Conservation (phyloP, 2,329 filamentous ascomycete genomes). For the Cytospora paraplurivora region DNA sequence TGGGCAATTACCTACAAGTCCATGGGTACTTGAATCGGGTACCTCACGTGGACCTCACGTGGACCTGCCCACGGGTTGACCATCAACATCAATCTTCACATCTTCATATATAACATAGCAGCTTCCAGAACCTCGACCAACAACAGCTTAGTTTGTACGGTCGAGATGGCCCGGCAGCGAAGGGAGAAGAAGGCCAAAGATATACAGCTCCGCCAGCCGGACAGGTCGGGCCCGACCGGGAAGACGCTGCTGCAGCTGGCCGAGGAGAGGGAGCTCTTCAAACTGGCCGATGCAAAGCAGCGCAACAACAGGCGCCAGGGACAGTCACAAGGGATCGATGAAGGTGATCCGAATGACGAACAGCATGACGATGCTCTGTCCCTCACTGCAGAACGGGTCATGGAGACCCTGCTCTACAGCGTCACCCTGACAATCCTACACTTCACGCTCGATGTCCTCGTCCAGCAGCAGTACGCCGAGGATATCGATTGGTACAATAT, state of each 20-base stretch:
- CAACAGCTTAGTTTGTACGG: too few relatives aligned
- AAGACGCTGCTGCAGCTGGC: slow-evolving; percentile 76
- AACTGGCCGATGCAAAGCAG: slow-evolving; percentile 48
- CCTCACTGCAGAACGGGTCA: slow-evolving; percentile 51
- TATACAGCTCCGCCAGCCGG: slow-evolving; percentile 69
- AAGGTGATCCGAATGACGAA: slow-evolving; percentile 34
- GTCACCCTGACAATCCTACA: slow-evolving; percentile 70
- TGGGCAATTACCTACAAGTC: too few relatives aligned
- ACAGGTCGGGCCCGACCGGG: slow-evolving; percentile 61
- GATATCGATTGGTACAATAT: slow-evolving; percentile 63
- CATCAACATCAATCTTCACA: too few relatives aligned
- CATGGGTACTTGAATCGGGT: too few relatives aligned
- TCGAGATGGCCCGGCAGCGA: slow-evolving; percentile 51
- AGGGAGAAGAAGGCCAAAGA: slow-evolving; percentile 50
- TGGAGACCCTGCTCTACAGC: slow-evolving; percentile 61
- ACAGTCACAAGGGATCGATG: slow-evolving; percentile 30
- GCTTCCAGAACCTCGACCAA: too few relatives aligned
- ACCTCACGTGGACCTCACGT: too few relatives aligned
- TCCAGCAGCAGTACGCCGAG: slow-evolving; percentile 76
- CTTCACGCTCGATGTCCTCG: slow-evolving; percentile 76
- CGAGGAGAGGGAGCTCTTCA: slow-evolving; percentile 62
- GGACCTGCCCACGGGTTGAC: too few relatives aligned
- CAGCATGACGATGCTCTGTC: slow-evolving; percentile 42
- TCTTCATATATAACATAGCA: too few relatives aligned
- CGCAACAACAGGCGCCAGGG: slow-evolving; percentile 38